These are phyloP conservation scores for Diaporthe sp. DNA, from an alignment of 2,329 filamentous ascomycete genomes.

Conservation along the genomic window DNA sequence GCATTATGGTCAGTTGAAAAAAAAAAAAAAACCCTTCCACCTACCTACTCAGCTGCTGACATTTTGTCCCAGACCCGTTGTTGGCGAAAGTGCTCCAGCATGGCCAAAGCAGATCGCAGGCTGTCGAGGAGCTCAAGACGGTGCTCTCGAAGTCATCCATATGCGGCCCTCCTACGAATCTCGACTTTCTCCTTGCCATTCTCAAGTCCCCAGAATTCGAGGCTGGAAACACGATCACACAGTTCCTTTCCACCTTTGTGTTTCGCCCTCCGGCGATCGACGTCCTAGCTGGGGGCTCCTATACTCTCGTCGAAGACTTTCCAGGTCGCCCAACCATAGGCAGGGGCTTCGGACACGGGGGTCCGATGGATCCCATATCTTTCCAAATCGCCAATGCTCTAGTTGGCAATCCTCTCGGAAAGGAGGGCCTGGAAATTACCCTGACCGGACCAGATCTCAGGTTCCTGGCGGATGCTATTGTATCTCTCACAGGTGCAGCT, in stretches of 20 bases:
- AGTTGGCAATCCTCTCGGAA: conserved; percentile 66
- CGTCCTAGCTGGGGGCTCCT: conserved; percentile 68
- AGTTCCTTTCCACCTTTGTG: conserved; percentile 65
- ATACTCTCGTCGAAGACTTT: conserved; percentile 71
- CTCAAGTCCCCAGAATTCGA: conserved; percentile 61
- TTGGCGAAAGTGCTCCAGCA: conserved; percentile 73
- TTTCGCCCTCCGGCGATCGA: conserved; percentile 67
- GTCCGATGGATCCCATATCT: conserved; percentile 73
- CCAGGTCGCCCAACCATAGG: conserved; percentile 70
- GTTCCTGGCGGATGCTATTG: conserved; percentile 67
- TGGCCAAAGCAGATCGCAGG: conserved; percentile 52
- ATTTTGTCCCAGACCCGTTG: conserved; percentile 58
- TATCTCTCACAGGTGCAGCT: conserved; percentile 70
- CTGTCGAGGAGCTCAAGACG: conserved; percentile 59
- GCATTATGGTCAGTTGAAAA: conserved; percentile 62
- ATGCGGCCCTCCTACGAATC: conserved; percentile 69
- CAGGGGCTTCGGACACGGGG: conserved; percentile 70
- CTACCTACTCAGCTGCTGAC: neutral
- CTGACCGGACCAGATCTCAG: conserved; percentile 70
- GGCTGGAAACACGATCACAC: conserved; percentile 68
- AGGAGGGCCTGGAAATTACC: conserved; percentile 72
- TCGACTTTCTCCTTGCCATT: conserved; percentile 68
- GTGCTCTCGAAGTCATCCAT: conserved; percentile 61
- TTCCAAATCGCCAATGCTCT: conserved; percentile 71
- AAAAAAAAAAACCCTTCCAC: no score